These are phyloP conservation scores for Chaetomium cochliodes DNA, from an alignment of 495 filamentous ascomycete species.

Conservation along the genomic window DNA sequence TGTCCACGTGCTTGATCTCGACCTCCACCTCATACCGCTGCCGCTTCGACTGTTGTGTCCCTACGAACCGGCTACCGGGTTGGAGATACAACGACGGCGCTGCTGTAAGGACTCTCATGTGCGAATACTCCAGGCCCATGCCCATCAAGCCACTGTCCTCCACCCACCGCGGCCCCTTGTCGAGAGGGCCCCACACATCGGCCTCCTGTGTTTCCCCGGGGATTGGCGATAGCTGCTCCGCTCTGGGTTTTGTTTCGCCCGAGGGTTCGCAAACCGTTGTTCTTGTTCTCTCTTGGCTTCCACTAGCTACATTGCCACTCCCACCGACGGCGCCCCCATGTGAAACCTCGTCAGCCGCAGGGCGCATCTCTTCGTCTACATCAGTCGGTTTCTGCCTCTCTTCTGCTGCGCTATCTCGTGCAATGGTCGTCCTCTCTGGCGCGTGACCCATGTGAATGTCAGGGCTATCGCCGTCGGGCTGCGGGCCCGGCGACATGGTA, in stretches of 20 bases:
- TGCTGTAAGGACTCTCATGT: slow-evolving; percentile 60
- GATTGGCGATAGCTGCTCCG: slow-evolving; percentile 10
- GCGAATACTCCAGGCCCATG: slow-evolving; percentile 66
- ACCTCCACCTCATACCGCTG: slow-evolving; percentile 94
- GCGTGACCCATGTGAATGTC: slow-evolving; percentile 32
- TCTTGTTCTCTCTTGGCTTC: slow-evolving; percentile 27
- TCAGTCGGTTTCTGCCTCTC: slow-evolving; percentile 41
- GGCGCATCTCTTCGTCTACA: slow-evolving; percentile 33
- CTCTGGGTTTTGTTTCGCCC: slow-evolving; percentile 9
- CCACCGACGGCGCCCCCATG: slow-evolving; percentile 2
- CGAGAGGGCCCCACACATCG: slow-evolving; percentile 27
- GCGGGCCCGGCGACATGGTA: slow-evolving; percentile 42
- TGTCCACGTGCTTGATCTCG: slow-evolving; percentile 94
- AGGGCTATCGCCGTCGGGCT: slow-evolving; percentile 29
- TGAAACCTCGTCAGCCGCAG: slow-evolving; percentile 18
- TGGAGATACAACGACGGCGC: slow-evolving; percentile 80
- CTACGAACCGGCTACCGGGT: slow-evolving; percentile 82
- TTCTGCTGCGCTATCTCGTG: slow-evolving; percentile 22
- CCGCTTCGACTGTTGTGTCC: slow-evolving; percentile 86
- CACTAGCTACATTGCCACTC: slow-evolving; percentile 6
- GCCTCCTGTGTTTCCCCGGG: slow-evolving; percentile 22
- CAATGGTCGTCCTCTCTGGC: slow-evolving; percentile 10
- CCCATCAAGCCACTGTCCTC: slow-evolving; percentile 37
- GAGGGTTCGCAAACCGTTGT: background rate
- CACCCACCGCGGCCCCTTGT: slow-evolving; percentile 28